Conservation (phyloP, 306 rosid species). For the Inga oerstediana region DNA sequence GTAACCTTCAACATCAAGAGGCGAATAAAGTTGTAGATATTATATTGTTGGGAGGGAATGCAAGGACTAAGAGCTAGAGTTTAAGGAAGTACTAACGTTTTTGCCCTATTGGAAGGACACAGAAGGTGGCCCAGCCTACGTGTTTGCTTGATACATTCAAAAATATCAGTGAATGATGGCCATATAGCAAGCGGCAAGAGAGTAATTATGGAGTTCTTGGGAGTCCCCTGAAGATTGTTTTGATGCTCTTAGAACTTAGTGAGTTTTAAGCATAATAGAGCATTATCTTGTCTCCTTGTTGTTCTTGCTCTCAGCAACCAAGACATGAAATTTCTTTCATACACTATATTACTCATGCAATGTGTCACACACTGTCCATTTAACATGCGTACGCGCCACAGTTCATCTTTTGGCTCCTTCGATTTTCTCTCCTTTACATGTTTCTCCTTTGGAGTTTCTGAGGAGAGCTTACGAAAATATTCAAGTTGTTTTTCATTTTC, state of each 20-base stretch:
- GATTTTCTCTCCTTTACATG: constrained; percentile 1
- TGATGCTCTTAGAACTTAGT: constrained; percentile 45
- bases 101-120: constrained; percentile 46
- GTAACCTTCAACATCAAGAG: neutral
- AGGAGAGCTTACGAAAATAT: neutral
- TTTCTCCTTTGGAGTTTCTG: neutral
- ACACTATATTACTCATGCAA: constrained; percentile 18
- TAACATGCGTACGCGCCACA: constrained; percentile 15
- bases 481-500: neutral
- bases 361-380: constrained; percentile 36
- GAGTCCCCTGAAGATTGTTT: constrained; percentile 39
- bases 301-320: constrained; percentile 41
- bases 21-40: neutral
- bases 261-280: constrained; percentile 39
- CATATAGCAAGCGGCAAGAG: constrained; percentile 27
- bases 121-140: constrained; percentile 35
- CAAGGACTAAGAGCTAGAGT: constrained; percentile 28
- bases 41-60: neutral
- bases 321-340: constrained; percentile 45
- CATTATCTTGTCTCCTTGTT: constrained; percentile 26
- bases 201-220: constrained; percentile 25
- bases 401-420: constrained; percentile 28
- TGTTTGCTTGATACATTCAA: constrained; percentile 15
- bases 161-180: constrained; percentile 25
- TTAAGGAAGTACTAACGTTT: constrained; percentile 34